Evolutionary conservation across 345 rosid genomes (phyloP), one percentile per base, ranked within the genome.

Genomic region (Populus davidiana): DNA sequence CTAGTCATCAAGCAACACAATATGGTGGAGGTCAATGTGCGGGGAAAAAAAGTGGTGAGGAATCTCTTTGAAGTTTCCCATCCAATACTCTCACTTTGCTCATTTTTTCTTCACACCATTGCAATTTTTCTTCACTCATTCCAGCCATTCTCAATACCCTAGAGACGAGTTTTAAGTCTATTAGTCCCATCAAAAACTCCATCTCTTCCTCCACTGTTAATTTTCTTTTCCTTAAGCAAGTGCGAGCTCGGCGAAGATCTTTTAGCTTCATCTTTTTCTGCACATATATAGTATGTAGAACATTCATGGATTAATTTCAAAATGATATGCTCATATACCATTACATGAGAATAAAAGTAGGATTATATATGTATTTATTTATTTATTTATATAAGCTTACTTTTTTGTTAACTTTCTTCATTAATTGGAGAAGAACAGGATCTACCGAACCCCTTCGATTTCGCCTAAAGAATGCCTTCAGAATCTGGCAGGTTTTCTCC

Each of bases 91-190:
- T 92, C 31, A 94, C 92, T 89, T 88, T 96, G 92, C 93, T 96
- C 97, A 91, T 94, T 88, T 94, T 96, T 83, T 86, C 98, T 81
- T 94, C 99, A 49, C 97, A 91, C 99, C 99, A 96, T 76, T 96
- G 97, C 74, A 92, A 71, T 74, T 89, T 90, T 72, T 90, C 91
- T 77, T 96, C 99, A 8, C 81, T 88, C 61, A 96, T 56, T 23
- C 87, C 91, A 33, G 75, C 80, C 93, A 86, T 94, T 44, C 98
- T 94, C 78, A 96, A 82, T 14, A 92, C 98, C 88, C 98, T 89
- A 44, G 97, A 96, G 77, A 90, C 99, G 73, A 94, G 92, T 80
- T 96, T 89, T 44, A 94, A 80, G 86, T 96, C 99, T 77, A 90
- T 94, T 56, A 89, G 76, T 35, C 91, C 98, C 99, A 96, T 94